Evolutionary conservation across 805 yeast species (phyloP), one percentile per base, ranked within the genome.

Genomic region (Wickerhamiella galacta): DNA sequence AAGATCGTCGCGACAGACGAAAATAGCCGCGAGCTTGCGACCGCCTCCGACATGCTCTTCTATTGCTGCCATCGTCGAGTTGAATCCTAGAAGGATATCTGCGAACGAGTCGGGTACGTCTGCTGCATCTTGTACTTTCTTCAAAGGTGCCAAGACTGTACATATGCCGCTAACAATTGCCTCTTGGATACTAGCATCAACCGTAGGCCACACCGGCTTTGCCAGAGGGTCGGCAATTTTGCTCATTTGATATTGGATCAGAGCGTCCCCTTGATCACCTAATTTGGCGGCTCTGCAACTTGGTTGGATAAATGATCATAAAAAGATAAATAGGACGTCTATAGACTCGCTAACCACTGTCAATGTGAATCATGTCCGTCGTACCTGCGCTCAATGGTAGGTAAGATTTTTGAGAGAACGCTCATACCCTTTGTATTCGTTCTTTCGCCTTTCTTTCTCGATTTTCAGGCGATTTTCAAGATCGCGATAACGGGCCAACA

Each of bases 151-250:
- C 25, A 26, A 5, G 4, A 33, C 25, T 1, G 33, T 15, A 2
- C 30, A 31, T 1, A 46, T 20, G 12, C 27, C 24, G 3, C 28
- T 25, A n/a, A 34, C 20, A 2, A 39, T 32, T 2, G 34, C 31
- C 28, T 37, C 40, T 14, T 35, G 39, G 3, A 25, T 12, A 9
- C 28, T 30, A 3, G 22, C 20, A 8, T 32, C 37, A 3, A 42
- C 28, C 7, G n/a, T 26, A 5, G 48, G 46, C 50, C 50, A 46
- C n/a, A 20, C 35, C 1, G 46, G 43, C 29, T 43, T 46, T 6
- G 45, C 42, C 16, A 43, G 38, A 4, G 44, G 43, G 20, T 42
- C 46, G 9, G 22, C 22, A 7, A 28, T 16, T 11, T 16, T 14
- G 5, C 19, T 14, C 17, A 16, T 25, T 8, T 14, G n/a, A n/a